Percentiles rank a stretch among this genome's conserved stretches.
Conservation (phyloP, 1,284 basidiomycete species). For the Salmacisia buchloeana region DNA sequence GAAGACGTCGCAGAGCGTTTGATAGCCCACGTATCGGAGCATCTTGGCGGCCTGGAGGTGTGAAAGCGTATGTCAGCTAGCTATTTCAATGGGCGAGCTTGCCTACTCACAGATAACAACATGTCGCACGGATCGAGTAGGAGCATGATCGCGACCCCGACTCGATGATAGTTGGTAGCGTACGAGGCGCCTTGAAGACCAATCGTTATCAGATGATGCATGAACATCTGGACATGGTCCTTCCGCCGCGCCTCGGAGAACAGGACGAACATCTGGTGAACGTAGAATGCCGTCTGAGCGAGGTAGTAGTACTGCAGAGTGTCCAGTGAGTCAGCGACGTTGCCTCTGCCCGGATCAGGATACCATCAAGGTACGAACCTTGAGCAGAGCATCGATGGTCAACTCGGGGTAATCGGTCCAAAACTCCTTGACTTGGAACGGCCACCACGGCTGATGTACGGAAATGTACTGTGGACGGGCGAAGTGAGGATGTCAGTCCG, state of each 20-base stretch:
- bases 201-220: slow-evolving; percentile 87
- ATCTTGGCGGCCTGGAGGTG: slow-evolving; percentile 66
- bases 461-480: slow-evolving; percentile 65
- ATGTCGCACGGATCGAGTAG: slow-evolving; percentile 93
- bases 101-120: slow-evolving; percentile 70
- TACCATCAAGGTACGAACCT: slow-evolving; percentile 47
- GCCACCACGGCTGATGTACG: slow-evolving; percentile 63
- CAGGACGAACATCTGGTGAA: slow-evolving; percentile 84
- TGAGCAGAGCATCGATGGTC: slow-evolving; percentile 70
- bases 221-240: slow-evolving; percentile 92
- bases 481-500: not conserved
- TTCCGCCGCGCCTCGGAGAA: slow-evolving; percentile 85
- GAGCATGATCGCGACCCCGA: slow-evolving; percentile 80
- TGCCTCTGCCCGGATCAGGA: not conserved
- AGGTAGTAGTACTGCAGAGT: slow-evolving; percentile 57
- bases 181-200: slow-evolving; percentile 73
- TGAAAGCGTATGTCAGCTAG: not conserved
- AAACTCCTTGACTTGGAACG: slow-evolving; percentile 64
- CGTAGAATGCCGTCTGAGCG: slow-evolving; percentile 82
- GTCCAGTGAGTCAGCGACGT: not conserved
- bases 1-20: slow-evolving; percentile 66
- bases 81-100: not conserved
- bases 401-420: slow-evolving; percentile 80
- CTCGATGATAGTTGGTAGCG: slow-evolving; percentile 73
- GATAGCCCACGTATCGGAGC: slow-evolving; percentile 72